Conservation (phyloP, 1,284 basidiomycete genomes). For the Cryptococcus deneoformans region DNA sequence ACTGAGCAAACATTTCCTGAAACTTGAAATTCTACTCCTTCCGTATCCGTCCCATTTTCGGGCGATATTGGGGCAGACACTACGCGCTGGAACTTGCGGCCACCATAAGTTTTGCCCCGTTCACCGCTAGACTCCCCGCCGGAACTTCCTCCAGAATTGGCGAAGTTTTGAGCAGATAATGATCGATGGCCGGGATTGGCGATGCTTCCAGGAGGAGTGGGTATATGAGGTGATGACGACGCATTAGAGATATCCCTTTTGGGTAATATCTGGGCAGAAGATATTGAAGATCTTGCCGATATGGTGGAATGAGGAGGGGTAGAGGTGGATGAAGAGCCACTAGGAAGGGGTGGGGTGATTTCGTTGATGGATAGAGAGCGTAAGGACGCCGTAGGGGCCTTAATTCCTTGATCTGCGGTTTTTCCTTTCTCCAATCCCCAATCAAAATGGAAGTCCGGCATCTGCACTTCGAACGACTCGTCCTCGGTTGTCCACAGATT, state of each 20-base stretch:
- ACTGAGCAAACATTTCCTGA: too few relatives aligned
- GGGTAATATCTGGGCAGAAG: conserved; percentile 26
- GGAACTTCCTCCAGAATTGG: conserved; percentile 2
- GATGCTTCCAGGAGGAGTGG: conserved; percentile 23
- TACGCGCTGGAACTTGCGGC: conserved; percentile 26
- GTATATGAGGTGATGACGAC: conserved; percentile 22
- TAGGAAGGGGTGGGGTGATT: background rate
- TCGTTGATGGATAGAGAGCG: background rate
- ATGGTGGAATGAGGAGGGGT: conserved; percentile 10
- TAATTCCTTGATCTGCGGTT: conserved; percentile 1
- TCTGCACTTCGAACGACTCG: conserved; percentile 30
- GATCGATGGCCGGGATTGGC: background rate
- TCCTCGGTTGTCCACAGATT: conserved; percentile 23
- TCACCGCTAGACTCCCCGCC: background rate
- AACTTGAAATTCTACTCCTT: too few relatives aligned
- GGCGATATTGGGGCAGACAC: conserved; percentile 34
- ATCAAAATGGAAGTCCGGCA: conserved; percentile 42
- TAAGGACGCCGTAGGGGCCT: too few relatives aligned
- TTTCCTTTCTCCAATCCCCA: conserved; percentile 23
- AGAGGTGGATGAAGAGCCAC: conserved; percentile 4
- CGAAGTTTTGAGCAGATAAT: conserved; percentile 4
- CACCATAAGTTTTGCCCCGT: conserved; percentile 23
- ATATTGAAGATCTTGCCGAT: conserved; percentile 28
- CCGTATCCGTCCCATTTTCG: background rate
- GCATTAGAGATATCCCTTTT: conserved; percentile 28